phyloP scores from a whole-genome alignment of 176 grass and related monocot species.

The Hordeum marinum region DNA sequence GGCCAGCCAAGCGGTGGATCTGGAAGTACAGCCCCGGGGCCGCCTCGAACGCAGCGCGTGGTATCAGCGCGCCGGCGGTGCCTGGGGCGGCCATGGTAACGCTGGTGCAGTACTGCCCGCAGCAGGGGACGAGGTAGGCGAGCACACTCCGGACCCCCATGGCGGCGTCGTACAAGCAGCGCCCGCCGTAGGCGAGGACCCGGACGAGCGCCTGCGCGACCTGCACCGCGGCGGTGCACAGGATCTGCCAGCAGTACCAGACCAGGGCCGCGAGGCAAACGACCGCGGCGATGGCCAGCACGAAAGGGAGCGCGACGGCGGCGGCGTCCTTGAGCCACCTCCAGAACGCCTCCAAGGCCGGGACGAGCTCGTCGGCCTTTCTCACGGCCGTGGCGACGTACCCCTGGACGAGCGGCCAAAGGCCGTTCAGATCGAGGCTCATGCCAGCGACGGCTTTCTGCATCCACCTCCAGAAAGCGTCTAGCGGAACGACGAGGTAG shows the following conservation, averaged over 20 bases:
- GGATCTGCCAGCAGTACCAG: neutral
- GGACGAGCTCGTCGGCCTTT: neutral
- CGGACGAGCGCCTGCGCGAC: neutral
- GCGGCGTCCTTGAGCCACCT: neutral
- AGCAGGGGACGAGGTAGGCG: neutral
- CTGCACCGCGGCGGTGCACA: neutral
- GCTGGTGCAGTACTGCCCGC: neutral
- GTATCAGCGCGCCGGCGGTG: neutral
- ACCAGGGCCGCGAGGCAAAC: neutral
- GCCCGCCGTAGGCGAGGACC: neutral
- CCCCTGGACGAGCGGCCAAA: neutral
- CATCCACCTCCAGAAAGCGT: neutral
- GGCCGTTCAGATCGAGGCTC: neutral
- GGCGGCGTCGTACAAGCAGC: neutral
- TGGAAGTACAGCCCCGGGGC: neutral
- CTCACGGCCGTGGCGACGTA: neutral
- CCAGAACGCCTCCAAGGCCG: neutral
- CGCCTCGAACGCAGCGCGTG: neutral
- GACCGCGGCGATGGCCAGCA: neutral
- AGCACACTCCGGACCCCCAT: neutral
- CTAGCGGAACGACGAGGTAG: neutral
- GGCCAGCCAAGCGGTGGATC: neutral
- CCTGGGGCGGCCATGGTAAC: slow-evolving; percentile 29
- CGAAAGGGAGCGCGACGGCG: neutral
- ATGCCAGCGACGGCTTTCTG: neutral